A percentile compares a stretch with the other conserved stretches of the same genome.
Conservation (phyloP, 306 rosid species). For the Abrus pulchellus region DNA sequence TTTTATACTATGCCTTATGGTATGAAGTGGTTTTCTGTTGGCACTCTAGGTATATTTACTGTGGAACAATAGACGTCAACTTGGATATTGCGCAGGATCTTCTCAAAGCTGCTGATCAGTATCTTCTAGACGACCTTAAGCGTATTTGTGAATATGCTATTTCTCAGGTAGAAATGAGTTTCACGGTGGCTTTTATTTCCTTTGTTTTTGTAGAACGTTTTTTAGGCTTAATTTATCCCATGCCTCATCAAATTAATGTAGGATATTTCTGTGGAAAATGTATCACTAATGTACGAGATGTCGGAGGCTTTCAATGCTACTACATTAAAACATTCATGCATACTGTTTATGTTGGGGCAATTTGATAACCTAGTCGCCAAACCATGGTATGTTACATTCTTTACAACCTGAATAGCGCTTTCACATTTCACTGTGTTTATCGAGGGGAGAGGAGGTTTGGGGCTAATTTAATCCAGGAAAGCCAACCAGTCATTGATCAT, state of each 20-base stretch:
- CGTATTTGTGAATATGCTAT: conserved; percentile 68
- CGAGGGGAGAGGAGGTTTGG: too few relatives aligned
- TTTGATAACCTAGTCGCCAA: conserved; percentile 56
- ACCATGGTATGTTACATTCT: conserved; percentile 63
- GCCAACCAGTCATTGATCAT: neutral
- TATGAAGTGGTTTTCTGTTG: conserved; percentile 26
- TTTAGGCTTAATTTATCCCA: conserved; percentile 4
- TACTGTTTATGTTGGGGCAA: conserved; percentile 65
- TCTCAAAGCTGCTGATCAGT: conserved; percentile 83
- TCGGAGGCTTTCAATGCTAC: conserved; percentile 71
- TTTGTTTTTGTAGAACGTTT: neutral
- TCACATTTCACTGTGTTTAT: neutral
- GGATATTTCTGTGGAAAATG: conserved; percentile 69
- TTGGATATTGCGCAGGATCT: conserved; percentile 70
- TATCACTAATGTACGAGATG: conserved; percentile 58
- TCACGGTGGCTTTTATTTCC: neutral
- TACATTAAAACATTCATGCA: conserved; percentile 66
- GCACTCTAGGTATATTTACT: conserved; percentile 66
- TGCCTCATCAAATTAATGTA: conserved; percentile 25
- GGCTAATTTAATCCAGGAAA: neutral
- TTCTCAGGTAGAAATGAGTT: conserved; percentile 62
- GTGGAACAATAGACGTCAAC: conserved; percentile 63
- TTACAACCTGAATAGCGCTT: neutral
- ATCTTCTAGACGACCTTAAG: conserved; percentile 78
- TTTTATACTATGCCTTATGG: neutral